These are phyloP conservation scores for Leishmania aethiopica DNA, from an alignment of 208 protist genomes.

Conservation along the genomic window DNA sequence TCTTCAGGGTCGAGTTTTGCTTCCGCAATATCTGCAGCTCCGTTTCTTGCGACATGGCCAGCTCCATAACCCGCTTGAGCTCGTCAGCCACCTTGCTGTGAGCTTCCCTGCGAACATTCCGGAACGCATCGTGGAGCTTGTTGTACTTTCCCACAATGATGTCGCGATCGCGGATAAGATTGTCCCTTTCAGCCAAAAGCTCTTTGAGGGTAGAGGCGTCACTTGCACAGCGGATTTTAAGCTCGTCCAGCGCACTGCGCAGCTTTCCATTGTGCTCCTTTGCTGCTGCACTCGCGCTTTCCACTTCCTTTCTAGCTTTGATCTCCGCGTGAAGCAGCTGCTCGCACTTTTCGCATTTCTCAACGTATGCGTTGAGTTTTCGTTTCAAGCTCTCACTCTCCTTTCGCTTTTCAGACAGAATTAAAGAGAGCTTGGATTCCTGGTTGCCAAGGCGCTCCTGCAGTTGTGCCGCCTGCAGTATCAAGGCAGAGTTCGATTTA, in stretches of 20 bases:
- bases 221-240: conserved; percentile 59
- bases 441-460: conserved; percentile 34
- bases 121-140: conserved; percentile 74
- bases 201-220: conserved; percentile 62
- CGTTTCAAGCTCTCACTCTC: conserved; percentile 50
- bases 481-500: conserved; percentile 9
- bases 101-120: conserved; percentile 50
- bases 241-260: conserved; percentile 57
- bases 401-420: conserved; percentile 40
- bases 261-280: conserved; percentile 48
- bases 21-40: conserved; percentile 76
- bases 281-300: conserved; percentile 15
- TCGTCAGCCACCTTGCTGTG: conserved; percentile 48
- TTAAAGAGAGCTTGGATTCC: conserved; percentile 38
- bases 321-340: conserved; percentile 23
- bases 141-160: conserved; percentile 86
- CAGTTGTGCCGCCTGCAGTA: conserved; percentile 14
- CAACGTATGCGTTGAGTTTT: conserved; percentile 60
- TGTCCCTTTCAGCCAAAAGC: conserved; percentile 56
- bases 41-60: conserved; percentile 67
- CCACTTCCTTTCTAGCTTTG: conserved; percentile 38
- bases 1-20: conserved; percentile 76
- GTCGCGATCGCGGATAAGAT: conserved; percentile 65
- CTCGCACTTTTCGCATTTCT: conserved; percentile 53
- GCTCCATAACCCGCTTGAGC: conserved; percentile 56